Evolutionary conservation across 768 basidiomycete genomes (phyloP), one percentile per base, ranked within the genome.

Genomic region (Hemileccinum impolitum): DNA sequence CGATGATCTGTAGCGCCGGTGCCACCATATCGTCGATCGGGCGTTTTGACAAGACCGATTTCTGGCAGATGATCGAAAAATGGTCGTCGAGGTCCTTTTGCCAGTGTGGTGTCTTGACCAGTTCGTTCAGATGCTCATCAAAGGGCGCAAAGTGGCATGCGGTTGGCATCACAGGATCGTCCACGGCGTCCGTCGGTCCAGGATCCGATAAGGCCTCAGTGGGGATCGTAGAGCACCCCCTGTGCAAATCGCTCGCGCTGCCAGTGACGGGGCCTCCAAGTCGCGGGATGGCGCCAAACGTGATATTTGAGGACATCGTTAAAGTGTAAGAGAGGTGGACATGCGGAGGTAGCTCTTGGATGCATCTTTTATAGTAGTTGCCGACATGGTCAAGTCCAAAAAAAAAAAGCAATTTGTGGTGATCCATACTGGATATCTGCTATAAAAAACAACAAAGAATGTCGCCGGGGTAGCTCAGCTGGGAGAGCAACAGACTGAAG

Each of bases 401-500:
- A n/a, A n/a, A n/a, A n/a, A n/a, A n/a, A 28, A 28, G 26, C 26
- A 28, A 9, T 4, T 5, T 28, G 26, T 28, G 26, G 26, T 28
- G 26, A 28, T 28, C 26, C 26, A 5, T 28, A 9, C 9, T 9
- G 9, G 26, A 28, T 28, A 12, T 8, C 28, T 30, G 28, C 28
- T 30, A 30, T 12, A 28, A 17, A 42, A 19, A 19, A 18, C 7
- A 4, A 21, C 6, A 7, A 13, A 12, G 17, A 10, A 1, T 13
- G 15, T 44, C 35, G 77, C 78, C 79, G 78, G 75, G 75, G 74
- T 82, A 82, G 80, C 80, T 82, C 80, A 82, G 80, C 76, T 82
- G 80, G 80, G 80, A 82, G 80, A 82, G 80, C 80, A 80, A 76
- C 75, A 81, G 80, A 82, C 80, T 82, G 80, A 82, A 82, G 80